Evolutionary conservation across 768 basidiomycete species (phyloP), one percentile per base, ranked within the genome.

Genomic region (Phylloporus sp.): DNA sequence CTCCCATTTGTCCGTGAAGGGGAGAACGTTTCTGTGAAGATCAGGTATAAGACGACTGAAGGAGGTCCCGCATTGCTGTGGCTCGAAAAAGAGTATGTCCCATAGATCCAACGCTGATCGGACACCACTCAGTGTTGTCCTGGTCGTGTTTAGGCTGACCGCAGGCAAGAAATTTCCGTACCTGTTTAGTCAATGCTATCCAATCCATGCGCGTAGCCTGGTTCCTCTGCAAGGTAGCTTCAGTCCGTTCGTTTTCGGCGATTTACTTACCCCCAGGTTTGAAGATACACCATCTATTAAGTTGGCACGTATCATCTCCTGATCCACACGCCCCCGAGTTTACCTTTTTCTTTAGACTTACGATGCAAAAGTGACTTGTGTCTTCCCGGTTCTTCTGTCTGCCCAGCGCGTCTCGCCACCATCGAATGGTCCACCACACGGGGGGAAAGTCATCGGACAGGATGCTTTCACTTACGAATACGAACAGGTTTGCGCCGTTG

Each of bases 181-280:
- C 70, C 69, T 97, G 15, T 97, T 94, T 73, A 92, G 90, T 53
- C 95, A 97, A 61, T 91, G 88, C 61, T 93, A 97, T 58, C 91
- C 95, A 4, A 95, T 94, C 58, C 86, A 95, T 63, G 88, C 88
- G 3, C 82, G 94, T 26, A 78, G 85, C 4, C 69, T 95, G 36
- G 78, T 81, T 1, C 94, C 93, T 3, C 62, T 91, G 51, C 92
- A 95, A 79, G 87, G 87, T 82, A 36, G 27, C 32, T 81, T 36
- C 28, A 31, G 23, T 45, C n/a, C 5, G 6, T 16, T 15, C 41
- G 7, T 16, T 9, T 32, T 38, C 20, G 11, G n/a, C 42, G 39
- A 20, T n/a, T 3, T 2, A 7, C 43, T 60, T 12, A 65, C 8
- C 0, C 5, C 29, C 11, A 5, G 7, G 15, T 16, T 29, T 20